Evolutionary conservation across 176 grass and related monocot genomes (phyloP).

Genomic region (Rhipidocladum racemiflorum): DNA sequence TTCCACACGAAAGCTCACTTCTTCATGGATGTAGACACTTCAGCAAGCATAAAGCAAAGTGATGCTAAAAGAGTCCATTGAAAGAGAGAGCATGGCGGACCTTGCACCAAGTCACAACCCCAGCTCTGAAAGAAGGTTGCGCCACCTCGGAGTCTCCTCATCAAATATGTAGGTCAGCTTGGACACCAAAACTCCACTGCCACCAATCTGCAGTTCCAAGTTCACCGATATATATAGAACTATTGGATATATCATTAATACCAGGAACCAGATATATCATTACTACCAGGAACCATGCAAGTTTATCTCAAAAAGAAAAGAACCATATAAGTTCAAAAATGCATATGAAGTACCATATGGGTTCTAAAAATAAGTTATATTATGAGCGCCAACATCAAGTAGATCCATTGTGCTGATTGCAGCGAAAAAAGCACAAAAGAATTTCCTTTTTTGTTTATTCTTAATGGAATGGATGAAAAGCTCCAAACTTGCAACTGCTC

Average conservation of each 20-base stretch:
- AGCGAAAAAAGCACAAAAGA: background rate
- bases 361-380: background rate
- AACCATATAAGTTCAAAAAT: background rate
- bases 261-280: background rate
- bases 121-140: conserved; percentile 66
- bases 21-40: conserved; percentile 7
- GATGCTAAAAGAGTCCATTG: background rate
- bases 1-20: background rate
- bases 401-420: background rate
- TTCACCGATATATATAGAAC: background rate
- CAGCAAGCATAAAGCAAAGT: background rate
- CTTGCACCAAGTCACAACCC: conserved; percentile 47
- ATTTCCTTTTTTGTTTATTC: background rate
- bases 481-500: background rate
- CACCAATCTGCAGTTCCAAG: conserved; percentile 55
- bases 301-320: background rate
- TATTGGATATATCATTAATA: background rate
- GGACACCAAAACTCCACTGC: conserved; percentile 91
- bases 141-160: conserved; percentile 93
- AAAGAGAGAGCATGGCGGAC: background rate
- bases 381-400: conserved; percentile 5
- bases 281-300: background rate
- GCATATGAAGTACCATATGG: background rate
- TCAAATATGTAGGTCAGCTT: conserved; percentile 93
- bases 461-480: background rate